phyloP scores from a whole-genome alignment of 1,284 basidiomycete genomes.

The Trametes versicolor region DNA sequence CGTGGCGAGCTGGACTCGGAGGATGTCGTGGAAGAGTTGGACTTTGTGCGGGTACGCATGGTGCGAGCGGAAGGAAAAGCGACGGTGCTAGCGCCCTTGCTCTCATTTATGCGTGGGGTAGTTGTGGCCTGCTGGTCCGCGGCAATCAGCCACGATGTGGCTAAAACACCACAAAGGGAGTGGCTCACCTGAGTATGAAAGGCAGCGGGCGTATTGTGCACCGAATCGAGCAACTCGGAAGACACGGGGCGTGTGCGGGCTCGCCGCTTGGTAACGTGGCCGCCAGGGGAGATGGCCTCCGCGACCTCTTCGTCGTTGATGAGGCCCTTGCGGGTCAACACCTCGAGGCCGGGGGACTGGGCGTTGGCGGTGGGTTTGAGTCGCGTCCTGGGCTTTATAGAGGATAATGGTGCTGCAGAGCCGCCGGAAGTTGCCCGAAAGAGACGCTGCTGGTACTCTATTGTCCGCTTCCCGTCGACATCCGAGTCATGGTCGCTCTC shows the following conservation, averaged over 20 bases:
- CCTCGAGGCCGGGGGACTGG: conserved; percentile 33
- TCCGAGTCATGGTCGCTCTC: conserved; percentile 61
- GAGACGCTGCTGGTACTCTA: conserved; percentile 40
- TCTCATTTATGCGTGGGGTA: conserved; percentile 37
- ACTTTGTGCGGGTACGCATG: conserved; percentile 40
- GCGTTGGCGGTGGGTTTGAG: conserved; percentile 36
- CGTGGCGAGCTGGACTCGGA: conserved; percentile 44
- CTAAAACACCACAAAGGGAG: conserved; percentile 28
- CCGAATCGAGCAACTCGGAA: conserved; percentile 65
- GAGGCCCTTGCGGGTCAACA: conserved; percentile 32
- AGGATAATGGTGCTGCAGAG: conserved; percentile 36
- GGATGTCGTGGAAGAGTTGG: conserved; percentile 39
- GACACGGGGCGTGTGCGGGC: conserved; percentile 76
- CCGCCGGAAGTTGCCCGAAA: conserved; percentile 34
- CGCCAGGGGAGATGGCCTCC: conserved; percentile 75
- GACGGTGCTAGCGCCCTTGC: conserved; percentile 36
- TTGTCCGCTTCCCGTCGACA: conserved; percentile 52
- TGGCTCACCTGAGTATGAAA: conserved; percentile 41
- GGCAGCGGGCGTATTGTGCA: conserved; percentile 48
- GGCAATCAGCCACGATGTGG: conserved; percentile 29
- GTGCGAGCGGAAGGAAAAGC: conserved; percentile 40
- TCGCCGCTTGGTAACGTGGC: conserved; percentile 75
- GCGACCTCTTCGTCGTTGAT: conserved; percentile 59
- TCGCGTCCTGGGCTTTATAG: conserved; percentile 51
- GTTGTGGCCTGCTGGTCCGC: conserved; percentile 24